Conservation (phyloP, 2,329 filamentous ascomycete species). For the Sporothrix variecibatus region DNA sequence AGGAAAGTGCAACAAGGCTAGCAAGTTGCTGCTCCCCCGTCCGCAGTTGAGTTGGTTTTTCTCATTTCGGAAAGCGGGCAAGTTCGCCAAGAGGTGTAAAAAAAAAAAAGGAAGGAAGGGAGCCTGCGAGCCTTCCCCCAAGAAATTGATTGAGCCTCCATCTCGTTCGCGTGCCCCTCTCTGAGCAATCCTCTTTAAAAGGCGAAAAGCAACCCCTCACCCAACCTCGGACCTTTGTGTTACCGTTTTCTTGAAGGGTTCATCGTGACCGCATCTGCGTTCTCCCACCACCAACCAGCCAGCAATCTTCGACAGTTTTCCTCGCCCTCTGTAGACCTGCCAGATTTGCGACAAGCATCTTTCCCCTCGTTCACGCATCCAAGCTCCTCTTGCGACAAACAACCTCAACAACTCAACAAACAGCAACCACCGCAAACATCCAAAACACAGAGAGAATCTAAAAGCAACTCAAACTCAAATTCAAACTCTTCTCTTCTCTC, state of each 20-base stretch:
- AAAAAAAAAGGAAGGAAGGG: neutral
- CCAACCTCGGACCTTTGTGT: neutral
- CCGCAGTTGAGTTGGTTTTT: neutral
- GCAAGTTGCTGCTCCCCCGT: constrained; percentile 13
- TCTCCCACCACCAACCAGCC: neutral
- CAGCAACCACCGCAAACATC: neutral
- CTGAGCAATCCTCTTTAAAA: neutral
- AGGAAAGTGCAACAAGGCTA: constrained; percentile 4
- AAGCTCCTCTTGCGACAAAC: neutral
- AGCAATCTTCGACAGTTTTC: neutral
- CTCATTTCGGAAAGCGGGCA: constrained; percentile 7
- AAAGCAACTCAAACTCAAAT: neutral
- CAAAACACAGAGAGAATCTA: neutral
- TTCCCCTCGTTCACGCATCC: neutral
- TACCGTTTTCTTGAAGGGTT: neutral
- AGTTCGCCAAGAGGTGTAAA: neutral
- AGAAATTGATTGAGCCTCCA: neutral
- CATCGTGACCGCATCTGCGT: neutral
- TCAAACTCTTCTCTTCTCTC: neutral
- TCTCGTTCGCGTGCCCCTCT: constrained; percentile 13
- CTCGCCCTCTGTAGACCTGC: neutral
- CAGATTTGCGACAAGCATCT: neutral
- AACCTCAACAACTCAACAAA: neutral
- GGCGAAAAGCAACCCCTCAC: neutral
- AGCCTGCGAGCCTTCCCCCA: neutral